Evolutionary conservation across 805 yeast genomes (phyloP).

Genomic region (Wickerhamomyces ciferrii): DNA sequence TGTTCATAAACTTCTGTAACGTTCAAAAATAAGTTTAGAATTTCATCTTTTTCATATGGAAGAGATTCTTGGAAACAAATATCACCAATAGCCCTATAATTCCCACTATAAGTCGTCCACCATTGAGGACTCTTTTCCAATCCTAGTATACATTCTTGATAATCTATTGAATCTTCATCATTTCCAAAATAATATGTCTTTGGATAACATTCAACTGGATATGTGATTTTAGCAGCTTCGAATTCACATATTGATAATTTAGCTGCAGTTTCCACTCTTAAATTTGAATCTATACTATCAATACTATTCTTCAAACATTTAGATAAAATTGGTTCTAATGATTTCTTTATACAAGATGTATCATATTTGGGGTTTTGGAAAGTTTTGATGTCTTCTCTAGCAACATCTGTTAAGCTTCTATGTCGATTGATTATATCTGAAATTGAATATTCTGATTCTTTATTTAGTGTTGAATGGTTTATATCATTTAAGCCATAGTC

Average conservation of each 20-base stretch:
- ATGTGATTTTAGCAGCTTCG: conserved; percentile 35
- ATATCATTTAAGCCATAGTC: neutral
- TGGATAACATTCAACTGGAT: conserved; percentile 24
- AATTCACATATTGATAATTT: conserved; percentile 52
- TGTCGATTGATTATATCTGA: conserved; percentile 14
- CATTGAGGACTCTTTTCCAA: conserved; percentile 46
- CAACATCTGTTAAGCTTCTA: conserved; percentile 8
- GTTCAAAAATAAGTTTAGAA: conserved; percentile 39
- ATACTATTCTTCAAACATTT: conserved; percentile 35
- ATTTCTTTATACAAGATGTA: conserved; percentile 31
- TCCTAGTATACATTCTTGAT: conserved; percentile 32
- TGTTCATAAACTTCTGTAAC: conserved; percentile 32
- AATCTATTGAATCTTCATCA: conserved; percentile 10
- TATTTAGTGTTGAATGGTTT: neutral
- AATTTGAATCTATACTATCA: conserved; percentile 29
- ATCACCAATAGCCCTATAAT: conserved; percentile 47
- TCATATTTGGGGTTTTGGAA: conserved; percentile 7
- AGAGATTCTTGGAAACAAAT: conserved; percentile 48
- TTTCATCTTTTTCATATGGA: conserved; percentile 48
- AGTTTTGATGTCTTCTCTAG: conserved; percentile 7
- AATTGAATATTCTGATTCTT: conserved; percentile 7
- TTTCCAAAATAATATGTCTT: conserved; percentile 16
- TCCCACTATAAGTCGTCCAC: conserved; percentile 74
- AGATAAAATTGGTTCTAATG: conserved; percentile 34
- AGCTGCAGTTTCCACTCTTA: conserved; percentile 35